Evolutionary conservation across 371 early-diverging fungal species (phyloP).

Genomic region (Mortierella sp.): DNA sequence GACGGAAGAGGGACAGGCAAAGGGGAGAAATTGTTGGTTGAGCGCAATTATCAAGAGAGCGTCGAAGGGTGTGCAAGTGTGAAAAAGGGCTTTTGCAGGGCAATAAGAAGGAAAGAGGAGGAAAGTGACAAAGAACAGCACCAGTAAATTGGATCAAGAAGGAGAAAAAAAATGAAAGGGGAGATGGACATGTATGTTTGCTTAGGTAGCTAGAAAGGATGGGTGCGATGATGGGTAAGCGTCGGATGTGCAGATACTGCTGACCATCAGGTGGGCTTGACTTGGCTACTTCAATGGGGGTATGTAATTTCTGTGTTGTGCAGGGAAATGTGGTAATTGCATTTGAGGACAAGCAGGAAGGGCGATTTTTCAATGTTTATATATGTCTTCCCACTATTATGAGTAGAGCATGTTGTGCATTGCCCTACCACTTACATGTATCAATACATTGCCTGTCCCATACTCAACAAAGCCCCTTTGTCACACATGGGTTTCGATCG

Average conservation of each 20-base stretch:
- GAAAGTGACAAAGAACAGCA: background rate
- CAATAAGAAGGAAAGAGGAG: background rate
- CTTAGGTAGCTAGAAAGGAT: background rate
- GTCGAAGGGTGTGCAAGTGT: background rate
- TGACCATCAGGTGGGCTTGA: background rate
- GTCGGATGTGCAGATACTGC: background rate
- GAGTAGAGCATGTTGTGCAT: background rate
- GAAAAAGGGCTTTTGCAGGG: background rate
- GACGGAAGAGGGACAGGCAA: background rate
- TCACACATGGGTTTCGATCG: conserved; percentile 12
- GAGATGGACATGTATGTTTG: background rate
- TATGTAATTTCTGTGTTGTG: background rate
- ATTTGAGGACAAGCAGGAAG: background rate
- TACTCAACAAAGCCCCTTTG: conserved; percentile 1
- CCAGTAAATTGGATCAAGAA: background rate
- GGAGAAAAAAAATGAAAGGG: background rate
- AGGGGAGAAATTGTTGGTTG: background rate
- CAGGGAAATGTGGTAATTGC: background rate
- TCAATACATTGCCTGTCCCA: too few species aligned
- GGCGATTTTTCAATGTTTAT: background rate
- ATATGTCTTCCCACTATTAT: background rate
- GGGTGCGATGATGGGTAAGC: background rate
- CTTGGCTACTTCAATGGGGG: background rate
- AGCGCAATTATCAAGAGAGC: conserved; percentile 7
- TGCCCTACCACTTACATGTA: background rate